Evolutionary conservation across 352 stramenopile species (phyloP), one percentile per base, ranked within the genome.

Genomic region (Globisporangium middletonii): DNA sequence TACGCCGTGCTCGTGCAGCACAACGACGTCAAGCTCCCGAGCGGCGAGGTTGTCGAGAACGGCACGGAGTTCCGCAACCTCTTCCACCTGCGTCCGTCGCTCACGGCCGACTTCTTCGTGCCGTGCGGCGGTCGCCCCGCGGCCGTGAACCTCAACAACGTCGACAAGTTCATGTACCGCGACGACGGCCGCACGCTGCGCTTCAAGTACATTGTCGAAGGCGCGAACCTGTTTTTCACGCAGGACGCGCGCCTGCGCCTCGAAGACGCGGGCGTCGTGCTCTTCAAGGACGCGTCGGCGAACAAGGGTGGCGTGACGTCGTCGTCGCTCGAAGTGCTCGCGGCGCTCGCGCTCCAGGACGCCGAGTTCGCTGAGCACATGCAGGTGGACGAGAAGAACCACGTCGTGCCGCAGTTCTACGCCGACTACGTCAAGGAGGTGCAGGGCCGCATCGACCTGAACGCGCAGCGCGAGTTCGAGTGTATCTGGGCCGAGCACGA

Each of bases 191-290:
- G 81, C 45, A 83, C 82, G 44, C 92, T 97, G 26, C 96, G 86
- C 2, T 95, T 91, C 62, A 88, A 88, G 60, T 89, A 98, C 59
- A 98, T 99, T 55, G 96, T 99, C 2, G 97, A 99, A 73, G 97
- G 95, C 19, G 96, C 96, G 47, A 99, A 99, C 77, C 76, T 99
- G 28, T 99, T 99, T 73, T 86, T 98, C 59, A 98, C 94, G 19
- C 82, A 92, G 52, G 95, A 98, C 69, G 97, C 97, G 13, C 88
- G 97, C 49, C 69, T 97, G 54, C 82, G 83, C 51, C 77, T 99
- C 4, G 87, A 98, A 38, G 85, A 98, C 55, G 96, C 92, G 11
- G 94, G 95, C 41, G 95, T 99, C 33, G 79, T 98, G 8, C 94
- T 99, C 65, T 96, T 96, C 60, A 99, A 99, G 79, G 96, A 99